Base-by-base conservation (phyloP, 805 yeast genomes). In the Blastobotrys americana region DNA sequence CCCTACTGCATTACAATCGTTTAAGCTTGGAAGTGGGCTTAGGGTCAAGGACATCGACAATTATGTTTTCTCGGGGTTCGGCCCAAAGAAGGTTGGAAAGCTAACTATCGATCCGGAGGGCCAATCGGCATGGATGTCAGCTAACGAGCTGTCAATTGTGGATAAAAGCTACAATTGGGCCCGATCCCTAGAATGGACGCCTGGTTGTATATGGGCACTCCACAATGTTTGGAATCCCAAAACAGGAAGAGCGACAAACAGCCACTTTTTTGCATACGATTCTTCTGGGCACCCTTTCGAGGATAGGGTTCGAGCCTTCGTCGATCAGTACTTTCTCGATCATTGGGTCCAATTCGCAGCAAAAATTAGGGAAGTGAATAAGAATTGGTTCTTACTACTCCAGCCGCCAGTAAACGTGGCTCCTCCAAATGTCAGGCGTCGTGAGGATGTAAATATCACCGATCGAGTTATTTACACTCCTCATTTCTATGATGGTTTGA, bases 401-500 rank as follows among this genome's bases (percentile, higher is more conserved):
- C 95, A 88, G 61, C 82, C 94, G 0, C 95, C 95, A 1, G 93
- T 84, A 1, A 67, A 89, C 49, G 82, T 78, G 53, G 57, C 73
- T 3, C 96, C 96, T 0, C 96, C 97, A 2, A 59, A 64, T 8
- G 61, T 85, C 48, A 70, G 68, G 44, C 70, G 70, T 3, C 21
- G 33, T 13, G 21, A 37, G 10, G 20, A 37, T 10, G 19, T 4
- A 18, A 23, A 6, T 18, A 17, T n/a, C 28, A 90, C 83, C 54
- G 58, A 68, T 0, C 74, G 73, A 42, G 81, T 89, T 0, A 76
- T 82, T 1, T 80, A 79, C 51, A 77, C 93, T 13, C 89, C 93
- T 2, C 97, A 89, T 64, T 89, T 80, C 60, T 89, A 89, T 59
- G 97, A 89, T 60, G 97, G 97, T 0, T 74, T 88, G 78, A 82